Base-by-base conservation (phyloP, 352 stramenopile genomes). In the Pythium chondricola region DNA sequence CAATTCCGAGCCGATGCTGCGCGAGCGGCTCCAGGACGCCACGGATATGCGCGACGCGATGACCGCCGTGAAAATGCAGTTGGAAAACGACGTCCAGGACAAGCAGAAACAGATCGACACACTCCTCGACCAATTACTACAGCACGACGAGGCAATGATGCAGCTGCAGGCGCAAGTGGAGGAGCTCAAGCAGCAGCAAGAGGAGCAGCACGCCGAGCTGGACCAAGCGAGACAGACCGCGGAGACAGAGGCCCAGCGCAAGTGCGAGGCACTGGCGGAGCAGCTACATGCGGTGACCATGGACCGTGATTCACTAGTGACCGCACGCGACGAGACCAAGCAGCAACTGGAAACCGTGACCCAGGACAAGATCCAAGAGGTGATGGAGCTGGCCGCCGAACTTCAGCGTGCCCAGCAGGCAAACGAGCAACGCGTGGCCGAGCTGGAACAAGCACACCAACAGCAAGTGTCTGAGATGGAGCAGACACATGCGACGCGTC, bases 31-130 rank as follows among this genome's bases (percentile, higher is more conserved):
- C 42, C 81, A 92, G 59, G 81, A 92, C 44, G 52, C 76, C 29
- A 88, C 76, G 3, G 81, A 90, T 52, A 92, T 92, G 77, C 68
- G 77, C 51, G 74, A 91, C 33, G 80, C 80, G 25, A 48, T 89
- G 37, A 71, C 59, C 55, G 71, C 37, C 24, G 72, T 91, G 18
- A 91, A 91, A 58, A 61, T 70, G 35, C 70, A 91, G 54, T 49
- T 88, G 24, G 74, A 88, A 51, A 51, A 59, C 2, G 75, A 92
- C 39, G 65, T 92, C 2, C 63, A 85, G 40, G 62, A 73, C 7
- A 89, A 89, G 29, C 74, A 91, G 20, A 66, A 61, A 49, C 52
- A 74, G 43, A 44, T 91, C 1, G 52, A 56, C 3, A 58, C 74
- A 41, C 36, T 63, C 3, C 72, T 71, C 37, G 42, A 51, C 6